A percentile compares a stretch with the other conserved stretches of the same genome.
phyloP scores from a whole-genome alignment of 1,139 yeast genomes.

The Nakaseomyces nivariensis region DNA sequence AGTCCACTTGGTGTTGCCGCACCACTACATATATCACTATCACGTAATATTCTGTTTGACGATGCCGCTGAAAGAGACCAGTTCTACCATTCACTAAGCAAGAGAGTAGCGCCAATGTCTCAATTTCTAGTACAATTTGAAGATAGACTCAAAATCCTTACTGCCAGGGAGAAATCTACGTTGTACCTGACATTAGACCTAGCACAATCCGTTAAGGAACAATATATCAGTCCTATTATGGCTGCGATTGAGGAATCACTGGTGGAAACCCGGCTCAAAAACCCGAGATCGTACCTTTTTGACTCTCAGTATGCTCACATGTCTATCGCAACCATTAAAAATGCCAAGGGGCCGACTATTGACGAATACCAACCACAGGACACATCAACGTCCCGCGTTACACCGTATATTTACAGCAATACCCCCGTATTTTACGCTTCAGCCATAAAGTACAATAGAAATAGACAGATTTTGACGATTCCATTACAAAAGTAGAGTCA shows the following conservation, averaged over 20 bases:
- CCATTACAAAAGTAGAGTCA: slow-evolving; percentile 3
- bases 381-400: background rate
- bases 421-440: slow-evolving; percentile 3
- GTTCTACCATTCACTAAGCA: slow-evolving; percentile 7
- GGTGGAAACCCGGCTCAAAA: slow-evolving; percentile 3
- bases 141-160: background rate
- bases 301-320: slow-evolving; percentile 9
- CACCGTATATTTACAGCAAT: background rate
- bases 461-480: slow-evolving; percentile 10
- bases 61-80: slow-evolving; percentile 9
- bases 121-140: background rate
- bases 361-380: background rate
- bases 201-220: background rate
- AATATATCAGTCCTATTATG: background rate
- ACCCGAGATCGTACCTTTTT: slow-evolving; percentile 5
- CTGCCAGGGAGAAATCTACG: background rate
- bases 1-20: slow-evolving; percentile 17
- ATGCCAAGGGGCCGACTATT: background rate
- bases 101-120: background rate
- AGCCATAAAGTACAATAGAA: slow-evolving; percentile 8
- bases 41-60: slow-evolving; percentile 9
- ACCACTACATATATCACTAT: slow-evolving; percentile 19
- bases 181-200: slow-evolving; percentile 2
- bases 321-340: slow-evolving; percentile 9
- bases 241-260: background rate